phyloP scores from a whole-genome alignment of 2,329 filamentous ascomycete genomes.

The Apiospora arundinis region DNA sequence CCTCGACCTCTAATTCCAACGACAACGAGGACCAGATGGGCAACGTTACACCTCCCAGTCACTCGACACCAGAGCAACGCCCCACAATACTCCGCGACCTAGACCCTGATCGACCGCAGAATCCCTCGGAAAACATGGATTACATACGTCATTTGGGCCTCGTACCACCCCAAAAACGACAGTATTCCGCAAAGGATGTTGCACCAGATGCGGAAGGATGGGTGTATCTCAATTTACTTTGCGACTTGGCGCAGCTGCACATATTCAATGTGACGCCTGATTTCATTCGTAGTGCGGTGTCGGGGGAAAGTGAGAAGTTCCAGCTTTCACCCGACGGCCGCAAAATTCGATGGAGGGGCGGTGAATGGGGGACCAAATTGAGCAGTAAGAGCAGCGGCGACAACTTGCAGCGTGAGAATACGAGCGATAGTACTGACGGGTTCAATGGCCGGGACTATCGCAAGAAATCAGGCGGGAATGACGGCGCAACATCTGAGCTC shows the following conservation, averaged over 20 bases:
- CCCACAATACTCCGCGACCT: slow-evolving; percentile 79
- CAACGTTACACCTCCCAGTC: slow-evolving; percentile 41
- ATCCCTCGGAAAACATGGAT: slow-evolving; percentile 78
- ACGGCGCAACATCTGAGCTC: slow-evolving; percentile 44
- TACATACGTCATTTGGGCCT: slow-evolving; percentile 80
- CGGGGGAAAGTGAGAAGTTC: slow-evolving; percentile 74
- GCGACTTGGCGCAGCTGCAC: slow-evolving; percentile 83
- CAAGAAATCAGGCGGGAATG: slow-evolving; percentile 50
- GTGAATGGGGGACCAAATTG: slow-evolving; percentile 66
- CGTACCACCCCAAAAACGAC: slow-evolving; percentile 60
- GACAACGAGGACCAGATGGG: too few species aligned
- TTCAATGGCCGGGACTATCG: slow-evolving; percentile 48
- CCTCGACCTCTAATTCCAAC: slow-evolving; percentile 54
- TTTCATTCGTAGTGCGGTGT: slow-evolving; percentile 76
- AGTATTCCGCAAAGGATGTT: slow-evolving; percentile 55
- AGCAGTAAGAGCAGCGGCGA: slow-evolving; percentile 67
- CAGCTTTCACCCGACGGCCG: slow-evolving; percentile 79
- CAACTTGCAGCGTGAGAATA: slow-evolving; percentile 53
- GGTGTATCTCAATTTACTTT: slow-evolving; percentile 82
- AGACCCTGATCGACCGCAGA: slow-evolving; percentile 78
- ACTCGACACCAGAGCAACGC: slow-evolving; percentile 66
- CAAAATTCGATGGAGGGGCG: slow-evolving; percentile 81
- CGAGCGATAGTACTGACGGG: slow-evolving; percentile 55
- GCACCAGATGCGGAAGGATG: slow-evolving; percentile 73
- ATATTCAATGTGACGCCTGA: slow-evolving; percentile 82